Evolutionary conservation across 306 rosid species (phyloP).

Genomic region (Trifolium dubium): DNA sequence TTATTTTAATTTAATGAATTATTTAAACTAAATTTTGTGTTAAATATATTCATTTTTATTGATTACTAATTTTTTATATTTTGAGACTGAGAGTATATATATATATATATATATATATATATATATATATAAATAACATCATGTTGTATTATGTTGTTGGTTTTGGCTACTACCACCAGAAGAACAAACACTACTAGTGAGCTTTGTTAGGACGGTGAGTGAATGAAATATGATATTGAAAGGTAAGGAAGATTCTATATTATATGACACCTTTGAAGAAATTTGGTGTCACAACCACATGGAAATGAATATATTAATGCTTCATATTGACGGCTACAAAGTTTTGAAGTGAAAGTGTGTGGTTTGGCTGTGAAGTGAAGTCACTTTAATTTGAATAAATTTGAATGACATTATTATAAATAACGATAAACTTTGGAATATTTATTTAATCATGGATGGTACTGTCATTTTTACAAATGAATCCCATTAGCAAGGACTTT

Average conservation of each 20-base stretch:
- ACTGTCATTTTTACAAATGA: no score
- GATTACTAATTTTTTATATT: no score
- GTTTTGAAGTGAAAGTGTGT: background rate
- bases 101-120: no score
- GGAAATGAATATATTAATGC: constrained; percentile 19
- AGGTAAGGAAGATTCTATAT: background rate
- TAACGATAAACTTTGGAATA: constrained; percentile 34
- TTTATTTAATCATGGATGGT: no score
- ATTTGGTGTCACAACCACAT: constrained; percentile 36
- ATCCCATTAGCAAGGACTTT: no score
- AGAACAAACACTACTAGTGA: background rate
- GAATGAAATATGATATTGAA: background rate
- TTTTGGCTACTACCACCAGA: background rate
- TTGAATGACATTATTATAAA: constrained; percentile 30
- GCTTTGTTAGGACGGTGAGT: constrained; percentile 32
- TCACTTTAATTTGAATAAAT: constrained; percentile 47
- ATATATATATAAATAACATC: no score
- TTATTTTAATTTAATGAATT: no score
- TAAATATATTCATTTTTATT: no score
- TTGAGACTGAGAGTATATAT: no score
- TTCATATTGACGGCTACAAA: constrained; percentile 40
- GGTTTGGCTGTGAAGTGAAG: background rate
- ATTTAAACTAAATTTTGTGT: no score
- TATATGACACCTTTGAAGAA: background rate
- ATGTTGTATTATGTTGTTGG: background rate